Evolutionary conservation across 169 alveolate genomes (phyloP), one percentile per base, ranked within the genome.

Genomic region (Cyclospora cayetanensis): DNA sequence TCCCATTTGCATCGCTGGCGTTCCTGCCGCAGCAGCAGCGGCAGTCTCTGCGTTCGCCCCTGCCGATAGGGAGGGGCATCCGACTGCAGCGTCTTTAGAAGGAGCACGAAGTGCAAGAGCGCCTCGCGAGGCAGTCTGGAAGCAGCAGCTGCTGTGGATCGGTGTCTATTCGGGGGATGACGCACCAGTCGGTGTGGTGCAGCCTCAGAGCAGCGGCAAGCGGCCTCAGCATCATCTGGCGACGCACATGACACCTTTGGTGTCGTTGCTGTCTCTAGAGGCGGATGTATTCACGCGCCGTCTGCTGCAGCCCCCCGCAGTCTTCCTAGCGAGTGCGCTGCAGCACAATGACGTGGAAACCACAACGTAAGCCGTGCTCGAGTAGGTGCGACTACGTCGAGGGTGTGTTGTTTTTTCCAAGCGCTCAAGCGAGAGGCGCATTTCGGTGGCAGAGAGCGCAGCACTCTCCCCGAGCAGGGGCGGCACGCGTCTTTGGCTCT

Each of bases 301-400:
- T 34, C 72, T 87, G 74, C 92, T 87, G 53, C 80, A 77, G 55
- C 80, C 76, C 4, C 92, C 92, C 0, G n/a, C 86, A 3, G 53
- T 68, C 34, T 41, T 87, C 31, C 60, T 87, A 15, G 86, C 85
- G 34, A 18, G 86, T 29, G 77, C 92, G 12, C 92, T 87, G 72
- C 92, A 87, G 74, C 86, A 66, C 34, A 87, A 68, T 60, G 92
- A 87, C 63, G 35, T 74, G 31, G 39, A 42, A 25, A 42, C 82
- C 37, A 50, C 86, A 34, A 86, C 86, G 92, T 87, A 18, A 87
- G 91, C 22, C 25, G n/a, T n/a, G n/a, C n/a, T n/a, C n/a, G n/a
- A n/a, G n/a, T n/a, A n/a, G n/a, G n/a, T n/a, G n/a, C n/a, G n/a
- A n/a, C n/a, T n/a, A n/a, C n/a, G n/a, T n/a, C n/a, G n/a, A n/a